Evolutionary conservation across 768 basidiomycete species (phyloP).

Genomic region (Mycena galopus): DNA sequence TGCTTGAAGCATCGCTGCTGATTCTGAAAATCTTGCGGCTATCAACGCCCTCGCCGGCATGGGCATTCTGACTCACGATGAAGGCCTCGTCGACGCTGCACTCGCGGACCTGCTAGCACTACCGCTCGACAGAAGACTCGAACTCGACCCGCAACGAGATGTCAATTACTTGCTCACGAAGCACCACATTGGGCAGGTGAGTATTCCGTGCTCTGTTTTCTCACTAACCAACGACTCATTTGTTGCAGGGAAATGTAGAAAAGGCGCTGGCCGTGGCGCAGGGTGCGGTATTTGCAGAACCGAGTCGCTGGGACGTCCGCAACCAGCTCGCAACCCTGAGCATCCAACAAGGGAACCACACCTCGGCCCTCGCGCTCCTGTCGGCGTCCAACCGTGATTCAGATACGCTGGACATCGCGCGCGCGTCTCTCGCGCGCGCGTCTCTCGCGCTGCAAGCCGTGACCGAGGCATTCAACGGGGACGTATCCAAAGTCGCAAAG

Average conservation of each 20-base stretch:
- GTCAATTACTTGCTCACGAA: conserved; percentile 80
- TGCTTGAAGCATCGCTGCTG: conserved; percentile 73
- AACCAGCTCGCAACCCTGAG: conserved; percentile 68
- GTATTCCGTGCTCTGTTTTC: conserved; percentile 27
- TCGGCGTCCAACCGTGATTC: conserved; percentile 41
- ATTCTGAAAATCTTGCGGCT: conserved; percentile 84
- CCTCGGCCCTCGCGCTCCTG: conserved; percentile 63
- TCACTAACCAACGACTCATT: background rate
- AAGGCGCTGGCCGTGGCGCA: conserved; percentile 69
- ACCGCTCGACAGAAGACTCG: conserved; percentile 72
- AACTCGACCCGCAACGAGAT: conserved; percentile 77
- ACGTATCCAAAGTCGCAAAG: conserved; percentile 47
- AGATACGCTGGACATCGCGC: conserved; percentile 51
- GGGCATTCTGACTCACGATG: conserved; percentile 86
- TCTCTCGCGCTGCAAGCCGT: conserved; percentile 67
- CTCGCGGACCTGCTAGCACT: conserved; percentile 83
- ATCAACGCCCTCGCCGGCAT: conserved; percentile 91
- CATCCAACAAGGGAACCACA: conserved; percentile 60
- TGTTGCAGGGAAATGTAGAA: conserved; percentile 58
- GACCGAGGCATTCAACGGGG: conserved; percentile 47
- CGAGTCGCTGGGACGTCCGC: conserved; percentile 62
- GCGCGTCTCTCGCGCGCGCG: conserved; percentile 56
- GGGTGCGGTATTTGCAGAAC: conserved; percentile 68
- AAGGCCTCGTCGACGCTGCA: conserved; percentile 86
- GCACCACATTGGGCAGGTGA: conserved; percentile 81